Conservation (phyloP, 2,329 filamentous ascomycete genomes). For the Aspergillus sp. region DNA sequence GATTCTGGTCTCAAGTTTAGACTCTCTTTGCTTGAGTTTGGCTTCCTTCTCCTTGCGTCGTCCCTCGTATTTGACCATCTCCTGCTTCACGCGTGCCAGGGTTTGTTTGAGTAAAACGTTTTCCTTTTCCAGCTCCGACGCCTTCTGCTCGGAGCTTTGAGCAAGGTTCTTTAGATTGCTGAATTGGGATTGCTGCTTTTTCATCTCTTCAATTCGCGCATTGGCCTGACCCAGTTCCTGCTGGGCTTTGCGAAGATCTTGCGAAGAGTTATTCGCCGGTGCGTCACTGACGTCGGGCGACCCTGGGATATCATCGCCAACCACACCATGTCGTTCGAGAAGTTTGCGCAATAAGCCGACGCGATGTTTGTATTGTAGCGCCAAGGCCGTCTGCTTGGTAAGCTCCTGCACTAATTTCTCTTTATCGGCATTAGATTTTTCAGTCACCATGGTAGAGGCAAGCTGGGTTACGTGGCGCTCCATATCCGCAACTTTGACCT, state of each 20-base stretch:
- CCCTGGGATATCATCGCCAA: constrained; percentile 26
- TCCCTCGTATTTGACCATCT: constrained; percentile 43
- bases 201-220: constrained; percentile 34
- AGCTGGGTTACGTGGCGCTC: constrained; percentile 44
- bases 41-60: constrained; percentile 44
- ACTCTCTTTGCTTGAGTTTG: constrained; percentile 41
- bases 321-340: constrained; percentile 41
- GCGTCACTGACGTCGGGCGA: constrained; percentile 18
- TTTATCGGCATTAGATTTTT: constrained; percentile 32
- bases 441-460: constrained; percentile 39
- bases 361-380: constrained; percentile 46
- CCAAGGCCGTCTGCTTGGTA: constrained; percentile 45
- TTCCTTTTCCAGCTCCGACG: constrained; percentile 40
- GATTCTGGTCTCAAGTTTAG: constrained; percentile 38
- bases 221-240: constrained; percentile 37
- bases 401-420: constrained; percentile 44
- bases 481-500: constrained; percentile 44
- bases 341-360: constrained; percentile 36
- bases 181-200: constrained; percentile 32
- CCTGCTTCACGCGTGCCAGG: constrained; percentile 41
- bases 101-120: constrained; percentile 42
- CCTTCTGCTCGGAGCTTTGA: constrained; percentile 42
- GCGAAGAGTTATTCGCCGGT: constrained; percentile 15
- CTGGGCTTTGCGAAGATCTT: constrained; percentile 33
- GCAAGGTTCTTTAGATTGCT: constrained; percentile 35